These are phyloP conservation scores for Niebla homalea DNA, from an alignment of 495 filamentous ascomycete genomes.

Conservation along the genomic window DNA sequence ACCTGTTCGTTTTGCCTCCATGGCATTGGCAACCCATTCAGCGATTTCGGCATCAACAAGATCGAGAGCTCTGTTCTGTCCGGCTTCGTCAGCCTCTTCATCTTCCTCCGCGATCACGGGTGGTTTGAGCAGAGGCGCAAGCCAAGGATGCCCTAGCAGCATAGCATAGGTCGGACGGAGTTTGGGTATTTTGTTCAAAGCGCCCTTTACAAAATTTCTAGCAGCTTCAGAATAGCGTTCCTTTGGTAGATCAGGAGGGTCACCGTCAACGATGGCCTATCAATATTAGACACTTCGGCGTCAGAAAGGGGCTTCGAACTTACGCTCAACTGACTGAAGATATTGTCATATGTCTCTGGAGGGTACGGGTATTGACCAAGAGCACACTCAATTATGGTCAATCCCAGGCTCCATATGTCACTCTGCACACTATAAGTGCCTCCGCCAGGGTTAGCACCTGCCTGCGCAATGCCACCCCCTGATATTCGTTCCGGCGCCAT, in stretches of 20 bases:
- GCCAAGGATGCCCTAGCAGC: constrained; percentile 80
- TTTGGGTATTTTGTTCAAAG: constrained; percentile 84
- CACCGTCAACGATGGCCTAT: constrained; percentile 94
- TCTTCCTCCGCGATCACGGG: constrained; percentile 65
- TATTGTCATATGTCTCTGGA: constrained; percentile 95
- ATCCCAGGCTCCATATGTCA: constrained; percentile 92
- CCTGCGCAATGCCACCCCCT: constrained; percentile 67
- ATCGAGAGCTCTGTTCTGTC: constrained; percentile 28
- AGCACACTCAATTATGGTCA: constrained; percentile 94
- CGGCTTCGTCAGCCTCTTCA: constrained; percentile 36
- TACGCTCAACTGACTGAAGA: constrained; percentile 94
- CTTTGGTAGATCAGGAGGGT: constrained; percentile 71
- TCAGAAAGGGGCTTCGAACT: constrained; percentile 28
- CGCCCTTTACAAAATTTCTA: constrained; percentile 74
- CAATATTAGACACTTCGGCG: constrained; percentile 5
- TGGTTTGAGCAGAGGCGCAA: constrained; percentile 68
- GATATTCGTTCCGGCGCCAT: constrained; percentile 97
- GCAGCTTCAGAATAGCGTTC: constrained; percentile 67
- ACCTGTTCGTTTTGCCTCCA: constrained; percentile 47
- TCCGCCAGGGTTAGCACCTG: constrained; percentile 50
- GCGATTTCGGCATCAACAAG: constrained; percentile 67
- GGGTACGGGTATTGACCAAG: constrained; percentile 94
- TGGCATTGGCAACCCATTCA: constrained; percentile 65
- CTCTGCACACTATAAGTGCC: constrained; percentile 97
- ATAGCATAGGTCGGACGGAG: constrained; percentile 81